Evolutionary conservation across 306 rosid species (phyloP).

Genomic region (Pueraria montana): DNA sequence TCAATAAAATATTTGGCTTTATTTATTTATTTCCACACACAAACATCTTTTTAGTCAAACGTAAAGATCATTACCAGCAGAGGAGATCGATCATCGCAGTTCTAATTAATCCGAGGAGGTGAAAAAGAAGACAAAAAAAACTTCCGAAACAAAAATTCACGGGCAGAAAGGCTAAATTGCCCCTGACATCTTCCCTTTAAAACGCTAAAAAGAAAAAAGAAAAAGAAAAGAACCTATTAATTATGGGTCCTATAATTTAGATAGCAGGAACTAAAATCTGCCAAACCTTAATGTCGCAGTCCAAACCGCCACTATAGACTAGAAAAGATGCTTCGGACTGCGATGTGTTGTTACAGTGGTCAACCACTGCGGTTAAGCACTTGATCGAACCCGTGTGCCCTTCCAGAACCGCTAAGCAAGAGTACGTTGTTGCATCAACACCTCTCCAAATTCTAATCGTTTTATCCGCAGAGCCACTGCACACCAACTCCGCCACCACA

Average conservation of each 20-base stretch:
- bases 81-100: neutral
- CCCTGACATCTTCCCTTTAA: neutral
- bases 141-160: neutral
- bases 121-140: neutral
- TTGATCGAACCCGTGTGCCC: slow-evolving; percentile 85
- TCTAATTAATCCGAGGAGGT: neutral
- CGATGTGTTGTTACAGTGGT: slow-evolving; percentile 43
- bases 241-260: slow-evolving; percentile 24
- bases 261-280: slow-evolving; percentile 61
- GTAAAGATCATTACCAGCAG: neutral
- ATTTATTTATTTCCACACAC: neutral
- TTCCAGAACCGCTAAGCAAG: slow-evolving; percentile 75
- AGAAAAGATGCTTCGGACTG: slow-evolving; percentile 56
- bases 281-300: slow-evolving; percentile 85
- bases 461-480: slow-evolving; percentile 92
- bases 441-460: slow-evolving; percentile 85
- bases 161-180: neutral
- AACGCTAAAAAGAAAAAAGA: neutral
- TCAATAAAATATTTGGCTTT: neutral
- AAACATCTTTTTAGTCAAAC: neutral
- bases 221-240: neutral
- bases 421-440: slow-evolving; percentile 47
- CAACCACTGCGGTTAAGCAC: slow-evolving; percentile 72
- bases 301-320: slow-evolving; percentile 85
- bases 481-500: slow-evolving; percentile 70